Conservation (phyloP, 2,329 filamentous ascomycete species). For the Rhynchosporium agropyri region DNA sequence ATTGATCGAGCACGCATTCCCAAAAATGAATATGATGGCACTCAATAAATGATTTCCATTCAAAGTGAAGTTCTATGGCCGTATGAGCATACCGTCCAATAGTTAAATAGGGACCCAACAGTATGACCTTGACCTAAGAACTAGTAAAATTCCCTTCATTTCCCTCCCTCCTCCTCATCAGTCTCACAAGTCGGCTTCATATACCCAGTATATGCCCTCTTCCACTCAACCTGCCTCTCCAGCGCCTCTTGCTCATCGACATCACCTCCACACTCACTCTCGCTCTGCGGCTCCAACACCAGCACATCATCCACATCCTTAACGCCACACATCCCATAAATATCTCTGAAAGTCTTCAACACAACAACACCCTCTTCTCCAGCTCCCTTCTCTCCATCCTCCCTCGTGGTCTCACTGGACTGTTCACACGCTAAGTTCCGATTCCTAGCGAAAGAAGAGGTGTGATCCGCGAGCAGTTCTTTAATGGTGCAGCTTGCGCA, state of each 20-base stretch:
- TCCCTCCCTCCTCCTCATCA: not conserved
- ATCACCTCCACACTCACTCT: not conserved
- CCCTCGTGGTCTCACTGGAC: too few relatives aligned
- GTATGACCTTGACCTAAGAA: not conserved
- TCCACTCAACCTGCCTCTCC: not conserved
- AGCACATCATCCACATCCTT: not conserved
- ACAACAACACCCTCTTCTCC: not conserved
- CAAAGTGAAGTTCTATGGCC: not conserved
- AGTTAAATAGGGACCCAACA: not conserved
- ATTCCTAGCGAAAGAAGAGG: not conserved
- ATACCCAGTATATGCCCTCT: not conserved
- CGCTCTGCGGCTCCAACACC: not conserved
- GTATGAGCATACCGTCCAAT: not conserved
- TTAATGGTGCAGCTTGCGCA: not conserved
- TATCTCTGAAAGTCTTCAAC: not conserved
- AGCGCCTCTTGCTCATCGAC: not conserved
- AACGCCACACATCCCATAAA: not conserved
- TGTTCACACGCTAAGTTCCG: too few relatives aligned
- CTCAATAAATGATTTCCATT: too few relatives aligned
- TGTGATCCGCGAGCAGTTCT: not conserved
- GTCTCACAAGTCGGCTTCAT: not conserved
- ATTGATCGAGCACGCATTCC: too few relatives aligned
- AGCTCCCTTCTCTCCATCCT: not conserved
- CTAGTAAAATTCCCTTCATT: not conserved
- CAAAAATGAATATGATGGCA: too few relatives aligned